Conservation (phyloP, 2,329 filamentous ascomycete species). For the Penicillium sp. region DNA sequence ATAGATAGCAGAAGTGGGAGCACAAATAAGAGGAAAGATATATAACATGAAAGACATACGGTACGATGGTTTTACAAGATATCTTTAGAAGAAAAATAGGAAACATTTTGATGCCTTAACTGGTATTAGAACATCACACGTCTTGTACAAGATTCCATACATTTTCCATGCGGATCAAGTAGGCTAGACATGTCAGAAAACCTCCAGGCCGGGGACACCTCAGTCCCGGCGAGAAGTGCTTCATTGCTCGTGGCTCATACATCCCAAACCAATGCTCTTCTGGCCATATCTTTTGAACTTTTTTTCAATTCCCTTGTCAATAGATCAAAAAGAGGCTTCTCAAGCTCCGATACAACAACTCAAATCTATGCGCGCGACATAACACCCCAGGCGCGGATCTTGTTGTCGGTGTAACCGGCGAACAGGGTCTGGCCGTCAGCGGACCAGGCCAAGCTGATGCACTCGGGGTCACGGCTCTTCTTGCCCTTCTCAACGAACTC, state of each 20-base stretch:
- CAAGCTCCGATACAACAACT: constrained; percentile 24
- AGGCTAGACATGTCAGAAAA: constrained; percentile 40
- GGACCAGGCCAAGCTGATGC: constrained; percentile 93
- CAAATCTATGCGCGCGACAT: constrained; percentile 79
- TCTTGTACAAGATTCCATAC: constrained; percentile 34
- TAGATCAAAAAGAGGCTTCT: constrained; percentile 30
- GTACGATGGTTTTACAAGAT: constrained; percentile 3
- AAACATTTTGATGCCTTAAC: constrained; percentile 36
- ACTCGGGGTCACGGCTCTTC: constrained; percentile 99
- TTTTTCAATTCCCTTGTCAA: constrained; percentile 33
- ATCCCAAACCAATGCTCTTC: constrained; percentile 38
- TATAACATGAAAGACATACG: neutral
- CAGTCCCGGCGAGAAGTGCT: constrained; percentile 28
- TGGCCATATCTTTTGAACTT: constrained; percentile 32
- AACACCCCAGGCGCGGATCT: constrained; percentile 96
- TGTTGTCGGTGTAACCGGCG: constrained; percentile 99
- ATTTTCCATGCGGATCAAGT: constrained; percentile 34
- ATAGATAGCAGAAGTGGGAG: neutral
- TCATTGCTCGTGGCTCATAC: constrained; percentile 48
- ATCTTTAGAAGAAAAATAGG: constrained; percentile 28
- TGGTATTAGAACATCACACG: constrained; percentile 44
- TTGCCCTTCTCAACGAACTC: constrained; percentile 94
- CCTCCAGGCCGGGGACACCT: constrained; percentile 19
- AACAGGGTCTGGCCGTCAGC: constrained; percentile 99
- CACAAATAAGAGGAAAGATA: neutral